A percentile compares a stretch with the other conserved stretches of the same genome.
Conservation (phyloP, 108 stramenopile species). For the Seminavis robusta region DNA sequence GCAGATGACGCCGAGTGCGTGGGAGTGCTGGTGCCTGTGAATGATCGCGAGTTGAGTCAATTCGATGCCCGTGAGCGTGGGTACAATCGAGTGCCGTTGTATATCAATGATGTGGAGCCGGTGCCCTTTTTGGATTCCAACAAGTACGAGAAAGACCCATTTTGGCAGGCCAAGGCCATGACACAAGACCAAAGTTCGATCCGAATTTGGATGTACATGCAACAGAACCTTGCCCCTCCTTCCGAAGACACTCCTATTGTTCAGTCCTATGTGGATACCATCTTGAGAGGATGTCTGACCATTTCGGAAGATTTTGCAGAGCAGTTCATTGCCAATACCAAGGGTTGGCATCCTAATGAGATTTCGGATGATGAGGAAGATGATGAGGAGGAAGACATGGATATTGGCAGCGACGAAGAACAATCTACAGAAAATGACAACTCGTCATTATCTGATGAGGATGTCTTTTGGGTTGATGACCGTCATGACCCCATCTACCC, state of each 20-base stretch:
- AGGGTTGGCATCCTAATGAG: constrained; percentile 63
- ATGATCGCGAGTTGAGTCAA: constrained; percentile 34
- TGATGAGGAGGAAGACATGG: constrained; percentile 2
- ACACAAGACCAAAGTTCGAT: not conserved
- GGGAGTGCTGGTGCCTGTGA: constrained; percentile 54
- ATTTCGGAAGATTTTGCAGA: constrained; percentile 51
- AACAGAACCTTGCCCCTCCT: constrained; percentile 17
- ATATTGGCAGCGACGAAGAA: no score
- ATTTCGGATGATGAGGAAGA: not conserved
- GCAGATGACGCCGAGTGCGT: constrained; percentile 37
- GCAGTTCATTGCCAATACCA: constrained; percentile 44
- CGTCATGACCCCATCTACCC: constrained; percentile 52
- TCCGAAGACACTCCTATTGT: constrained; percentile 46
- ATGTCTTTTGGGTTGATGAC: constrained; percentile 59
- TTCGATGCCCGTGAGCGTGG: constrained; percentile 67
- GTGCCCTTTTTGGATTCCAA: constrained; percentile 14
- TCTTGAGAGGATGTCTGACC: constrained; percentile 56
- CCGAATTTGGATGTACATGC: constrained; percentile 65
- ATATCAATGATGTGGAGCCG: constrained; percentile 27
- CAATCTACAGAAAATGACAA: no score
- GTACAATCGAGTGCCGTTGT: constrained; percentile 44
- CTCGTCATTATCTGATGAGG: no score
- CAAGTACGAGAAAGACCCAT: constrained; percentile 2
- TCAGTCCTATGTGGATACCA: constrained; percentile 72
- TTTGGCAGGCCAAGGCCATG: not conserved